Evolutionary conservation across 2,329 filamentous ascomycete genomes (phyloP).

Genomic region (Neonectria coccinea): DNA sequence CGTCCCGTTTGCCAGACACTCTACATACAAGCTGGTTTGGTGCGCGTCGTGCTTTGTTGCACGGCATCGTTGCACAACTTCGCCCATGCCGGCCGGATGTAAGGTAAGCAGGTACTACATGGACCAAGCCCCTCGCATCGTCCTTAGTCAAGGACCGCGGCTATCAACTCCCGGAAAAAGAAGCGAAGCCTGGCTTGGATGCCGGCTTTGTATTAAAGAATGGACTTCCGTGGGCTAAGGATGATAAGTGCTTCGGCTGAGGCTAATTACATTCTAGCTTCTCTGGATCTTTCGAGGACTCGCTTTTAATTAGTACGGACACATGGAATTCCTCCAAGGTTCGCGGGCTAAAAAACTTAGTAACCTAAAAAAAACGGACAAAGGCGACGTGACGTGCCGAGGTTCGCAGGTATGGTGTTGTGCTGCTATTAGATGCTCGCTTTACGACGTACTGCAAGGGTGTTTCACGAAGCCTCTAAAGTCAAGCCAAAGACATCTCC

Average conservation of each 20-base stretch:
- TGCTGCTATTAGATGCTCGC: slow-evolving; percentile 5
- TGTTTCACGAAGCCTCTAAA: slow-evolving; percentile 2
- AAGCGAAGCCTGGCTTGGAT: slow-evolving; percentile 4
- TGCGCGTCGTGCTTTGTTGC: not conserved
- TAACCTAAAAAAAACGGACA: not conserved
- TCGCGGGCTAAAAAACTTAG: slow-evolving; percentile 5
- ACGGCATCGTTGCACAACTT: not conserved
- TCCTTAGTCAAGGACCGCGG: slow-evolving; percentile 10
- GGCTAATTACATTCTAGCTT: slow-evolving; percentile 10
- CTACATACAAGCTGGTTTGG: not conserved
- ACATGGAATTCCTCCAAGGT: slow-evolving; percentile 18
- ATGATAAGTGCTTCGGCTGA: slow-evolving; percentile 5
- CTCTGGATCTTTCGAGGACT: slow-evolving; percentile 3
- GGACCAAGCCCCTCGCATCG: not conserved
- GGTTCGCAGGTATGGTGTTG: not conserved
- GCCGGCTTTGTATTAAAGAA: slow-evolving; percentile 11
- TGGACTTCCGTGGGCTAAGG: slow-evolving; percentile 5
- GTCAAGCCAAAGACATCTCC: not conserved
- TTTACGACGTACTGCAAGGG: not conserved
- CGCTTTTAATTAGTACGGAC: slow-evolving; percentile 11
- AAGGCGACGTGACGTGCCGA: not conserved
- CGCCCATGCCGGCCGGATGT: not conserved
- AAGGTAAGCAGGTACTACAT: slow-evolving; percentile 1
- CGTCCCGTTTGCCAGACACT: not conserved
- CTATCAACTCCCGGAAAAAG: slow-evolving; percentile 14